A percentile compares a stretch with the other conserved stretches of the same genome.
phyloP scores from a whole-genome alignment of 176 grass and related monocot genomes.

The Cenchrus purpureus region DNA sequence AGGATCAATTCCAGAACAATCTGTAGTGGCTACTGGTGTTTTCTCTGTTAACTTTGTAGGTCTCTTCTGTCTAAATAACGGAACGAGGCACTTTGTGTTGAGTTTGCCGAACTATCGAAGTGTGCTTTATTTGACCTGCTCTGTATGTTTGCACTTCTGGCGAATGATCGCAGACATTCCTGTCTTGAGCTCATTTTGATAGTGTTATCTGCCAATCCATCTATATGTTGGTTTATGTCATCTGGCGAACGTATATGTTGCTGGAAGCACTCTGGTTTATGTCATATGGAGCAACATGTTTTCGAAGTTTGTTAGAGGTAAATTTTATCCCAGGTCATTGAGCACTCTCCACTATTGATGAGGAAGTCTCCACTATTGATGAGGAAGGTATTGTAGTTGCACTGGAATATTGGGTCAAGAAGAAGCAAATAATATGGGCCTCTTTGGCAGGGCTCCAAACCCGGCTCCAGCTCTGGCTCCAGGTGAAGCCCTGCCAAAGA shows the following conservation, averaged over 20 bases:
- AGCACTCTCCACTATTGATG: too few relatives aligned
- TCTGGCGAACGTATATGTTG: too few relatives aligned
- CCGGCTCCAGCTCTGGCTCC: too few relatives aligned
- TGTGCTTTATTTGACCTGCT: neutral
- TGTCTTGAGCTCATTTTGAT: neutral
- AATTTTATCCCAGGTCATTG: neutral
- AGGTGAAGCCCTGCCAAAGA: too few relatives aligned
- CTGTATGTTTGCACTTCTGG: neutral
- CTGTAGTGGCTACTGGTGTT: neutral
- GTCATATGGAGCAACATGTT: too few relatives aligned
- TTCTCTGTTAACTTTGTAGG: neutral
- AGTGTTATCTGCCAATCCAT: neutral
- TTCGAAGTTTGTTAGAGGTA: neutral
- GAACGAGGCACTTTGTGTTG: neutral
- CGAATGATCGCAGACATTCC: neutral
- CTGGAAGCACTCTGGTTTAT: too few relatives aligned
- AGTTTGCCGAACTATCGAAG: neutral
- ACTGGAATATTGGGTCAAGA: too few relatives aligned
- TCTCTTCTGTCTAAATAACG: slow-evolving; percentile 33
- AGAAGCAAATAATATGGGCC: too few relatives aligned
- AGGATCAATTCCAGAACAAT: slow-evolving; percentile 14
- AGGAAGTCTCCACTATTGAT: too few relatives aligned
- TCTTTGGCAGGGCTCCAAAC: too few relatives aligned
- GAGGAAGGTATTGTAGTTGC: too few relatives aligned
- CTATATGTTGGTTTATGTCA: too few relatives aligned